Evolutionary conservation across 78 protist genomes (phyloP).

Genomic region (Polysphondylium violaceum): DNA sequence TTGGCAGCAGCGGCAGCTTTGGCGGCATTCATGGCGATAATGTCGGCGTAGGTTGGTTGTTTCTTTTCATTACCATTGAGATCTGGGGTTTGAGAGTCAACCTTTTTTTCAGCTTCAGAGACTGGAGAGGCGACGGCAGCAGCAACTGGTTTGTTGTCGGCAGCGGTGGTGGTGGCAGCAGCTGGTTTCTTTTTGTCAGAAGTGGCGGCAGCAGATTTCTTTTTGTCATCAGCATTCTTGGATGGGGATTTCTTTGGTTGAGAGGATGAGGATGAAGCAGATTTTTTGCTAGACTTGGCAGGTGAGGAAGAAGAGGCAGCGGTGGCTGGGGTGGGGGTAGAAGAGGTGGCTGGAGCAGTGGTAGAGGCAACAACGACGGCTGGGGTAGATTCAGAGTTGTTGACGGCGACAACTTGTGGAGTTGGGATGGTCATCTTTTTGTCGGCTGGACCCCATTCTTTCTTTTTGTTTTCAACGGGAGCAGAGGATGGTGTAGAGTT

Average conservation of each 20-base stretch:
- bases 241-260: conserved; percentile 37
- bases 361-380: not conserved
- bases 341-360: conserved; percentile 3
- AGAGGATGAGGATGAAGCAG: conserved; percentile 25
- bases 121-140: not conserved
- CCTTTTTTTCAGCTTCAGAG: not conserved
- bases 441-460: conserved; percentile 79
- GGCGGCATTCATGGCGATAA: conserved; percentile 47
- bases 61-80: conserved; percentile 13
- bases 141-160: no score
- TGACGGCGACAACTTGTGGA: conserved; percentile 40
- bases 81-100: not conserved
- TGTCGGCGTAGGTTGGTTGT: conserved; percentile 80
- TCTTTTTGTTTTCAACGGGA: conserved; percentile 28
- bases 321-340: not conserved
- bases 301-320: conserved; percentile 9
- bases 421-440: not conserved
- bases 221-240: not conserved
- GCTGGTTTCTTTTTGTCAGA: conserved; percentile 1
- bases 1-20: conserved; percentile 7
- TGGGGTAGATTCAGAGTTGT: not conserved
- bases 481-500: not conserved
- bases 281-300: conserved; percentile 19
- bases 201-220: not conserved
- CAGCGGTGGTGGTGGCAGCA: not conserved